Evolutionary conservation across 2,329 filamentous ascomycete species (phyloP).

Genomic region (Aspergillus tamarii): DNA sequence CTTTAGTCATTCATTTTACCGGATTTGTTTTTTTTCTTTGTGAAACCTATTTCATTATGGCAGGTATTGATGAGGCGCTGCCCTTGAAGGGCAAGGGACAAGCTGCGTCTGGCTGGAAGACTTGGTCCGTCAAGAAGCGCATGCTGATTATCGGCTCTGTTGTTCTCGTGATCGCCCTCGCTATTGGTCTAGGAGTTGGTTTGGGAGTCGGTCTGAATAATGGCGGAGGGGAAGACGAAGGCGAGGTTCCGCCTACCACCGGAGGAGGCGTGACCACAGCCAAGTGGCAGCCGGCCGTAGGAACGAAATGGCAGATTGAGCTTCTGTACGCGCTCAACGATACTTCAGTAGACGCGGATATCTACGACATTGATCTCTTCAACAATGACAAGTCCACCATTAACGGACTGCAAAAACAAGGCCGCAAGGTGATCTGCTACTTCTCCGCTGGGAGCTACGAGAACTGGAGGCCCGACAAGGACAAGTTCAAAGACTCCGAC

Average conservation of each 20-base stretch:
- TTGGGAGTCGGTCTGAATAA: conserved; percentile 58
- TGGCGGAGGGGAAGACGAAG: conserved; percentile 30
- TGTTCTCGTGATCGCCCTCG: conserved; percentile 46
- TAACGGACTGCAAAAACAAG: conserved; percentile 50
- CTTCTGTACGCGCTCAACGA: conserved; percentile 49
- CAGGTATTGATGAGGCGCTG: conserved; percentile 11
- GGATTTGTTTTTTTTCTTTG: not conserved
- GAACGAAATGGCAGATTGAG: conserved; percentile 65
- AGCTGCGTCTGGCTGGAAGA: conserved; percentile 26
- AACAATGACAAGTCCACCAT: conserved; percentile 54
- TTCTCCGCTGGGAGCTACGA: conserved; percentile 74
- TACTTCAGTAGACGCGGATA: conserved; percentile 53
- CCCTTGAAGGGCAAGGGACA: conserved; percentile 26
- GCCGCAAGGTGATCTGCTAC: conserved; percentile 72
- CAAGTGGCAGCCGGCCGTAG: conserved; percentile 58
- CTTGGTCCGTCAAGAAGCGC: conserved; percentile 40
- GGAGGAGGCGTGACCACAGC: conserved; percentile 24
- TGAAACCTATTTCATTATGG: conserved; percentile 8
- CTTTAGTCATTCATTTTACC: not conserved
- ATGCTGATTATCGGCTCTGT: conserved; percentile 29
- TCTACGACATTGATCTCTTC: conserved; percentile 67
- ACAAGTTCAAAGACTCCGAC: conserved; percentile 58
- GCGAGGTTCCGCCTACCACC: conserved; percentile 20
- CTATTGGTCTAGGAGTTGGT: conserved; percentile 61
- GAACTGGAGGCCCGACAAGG: conserved; percentile 61